phyloP scores from a whole-genome alignment of 1,284 basidiomycete genomes.

The Microbotryum silenes-acaulis region DNA sequence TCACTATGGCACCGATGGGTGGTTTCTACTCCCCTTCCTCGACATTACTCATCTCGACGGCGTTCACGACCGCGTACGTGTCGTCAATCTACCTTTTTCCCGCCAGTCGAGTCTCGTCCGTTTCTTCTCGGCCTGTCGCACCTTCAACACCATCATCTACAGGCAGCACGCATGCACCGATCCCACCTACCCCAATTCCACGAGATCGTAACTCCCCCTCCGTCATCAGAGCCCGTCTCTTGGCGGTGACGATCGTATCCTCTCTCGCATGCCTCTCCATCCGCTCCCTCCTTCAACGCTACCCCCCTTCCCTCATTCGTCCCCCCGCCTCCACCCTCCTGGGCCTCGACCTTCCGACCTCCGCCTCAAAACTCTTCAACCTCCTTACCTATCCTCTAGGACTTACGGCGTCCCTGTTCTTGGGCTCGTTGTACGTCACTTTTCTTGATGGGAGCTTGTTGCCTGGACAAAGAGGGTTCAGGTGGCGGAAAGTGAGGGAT shows the following conservation, averaged over 20 bases:
- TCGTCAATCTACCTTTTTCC: slow-evolving; percentile 24
- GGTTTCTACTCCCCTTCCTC: not conserved
- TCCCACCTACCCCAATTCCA: slow-evolving; percentile 33
- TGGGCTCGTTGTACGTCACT: slow-evolving; percentile 67
- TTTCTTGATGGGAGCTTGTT: slow-evolving; percentile 50
- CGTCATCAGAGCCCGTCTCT: slow-evolving; percentile 61
- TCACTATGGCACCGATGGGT: not conserved
- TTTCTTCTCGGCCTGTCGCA: not conserved
- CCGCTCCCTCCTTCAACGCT: slow-evolving; percentile 39
- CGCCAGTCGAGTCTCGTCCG: slow-evolving; percentile 13
- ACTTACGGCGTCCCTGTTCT: slow-evolving; percentile 67
- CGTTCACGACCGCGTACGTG: slow-evolving; percentile 22
- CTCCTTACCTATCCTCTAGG: slow-evolving; percentile 24
- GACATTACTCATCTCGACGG: slow-evolving; percentile 10
- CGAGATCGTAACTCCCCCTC: slow-evolving; percentile 62
- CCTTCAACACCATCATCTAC: not conserved
- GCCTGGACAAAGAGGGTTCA: slow-evolving; percentile 57
- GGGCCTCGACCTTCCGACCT: slow-evolving; percentile 30
- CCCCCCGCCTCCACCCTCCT: slow-evolving; percentile 34
- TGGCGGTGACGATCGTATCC: slow-evolving; percentile 54
- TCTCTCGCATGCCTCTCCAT: slow-evolving; percentile 45
- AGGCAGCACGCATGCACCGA: not conserved
- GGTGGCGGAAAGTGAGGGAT: slow-evolving; percentile 44
- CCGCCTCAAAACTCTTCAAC: slow-evolving; percentile 9
- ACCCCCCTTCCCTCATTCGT: slow-evolving; percentile 15